Evolutionary conservation across 345 rosid genomes (phyloP), one percentile per base, ranked within the genome.

Genomic region (Triadica sebifera): DNA sequence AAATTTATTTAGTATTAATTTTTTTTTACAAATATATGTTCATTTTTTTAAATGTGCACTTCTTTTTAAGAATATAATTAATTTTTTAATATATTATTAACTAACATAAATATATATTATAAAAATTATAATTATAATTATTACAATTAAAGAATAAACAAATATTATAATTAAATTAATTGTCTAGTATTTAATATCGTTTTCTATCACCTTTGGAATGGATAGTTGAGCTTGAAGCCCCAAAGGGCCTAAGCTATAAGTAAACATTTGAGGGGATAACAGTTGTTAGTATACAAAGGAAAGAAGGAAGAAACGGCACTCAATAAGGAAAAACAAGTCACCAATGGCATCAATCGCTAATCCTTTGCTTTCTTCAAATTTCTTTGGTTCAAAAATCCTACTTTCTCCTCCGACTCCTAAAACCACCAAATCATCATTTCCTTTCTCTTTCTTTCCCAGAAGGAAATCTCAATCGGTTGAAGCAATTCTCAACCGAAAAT

Each of bases 351-450:
- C 91, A 4, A 61, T 80, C 13, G 10, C 51, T 16, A 85, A 77
- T 37, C 53, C 87, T 9, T 67, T 85, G 15, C 86, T 82, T 63
- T 84, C 84, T 45, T 86, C 89, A 1, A 80, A 75, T 66, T 81
- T 86, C 77, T 74, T 75, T 34, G 86, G 86, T 72, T 63, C 87
- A 51, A 77, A 75, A 65, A 77, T 75, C 29, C 53, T 80, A 4
- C 67, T 83, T 45, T 86, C 87, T 53, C 85, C 87, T 55, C 88
- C 91, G 10, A 89, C 87, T 16, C 91, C 90, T 1, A 89, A 88
- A 83, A 84, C 84, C 41, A 75, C 80, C 49, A 74, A 75, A 61
- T 67, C 70, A 3, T 29, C 80, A 0, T 47, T 75, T 20, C 70
- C 47, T 46, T 72, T 79, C 56, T 70, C 85, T 12, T 61, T 83